phyloP scores from a whole-genome alignment of 176 grass and related monocot species.

The Saccharum spontaneum region DNA sequence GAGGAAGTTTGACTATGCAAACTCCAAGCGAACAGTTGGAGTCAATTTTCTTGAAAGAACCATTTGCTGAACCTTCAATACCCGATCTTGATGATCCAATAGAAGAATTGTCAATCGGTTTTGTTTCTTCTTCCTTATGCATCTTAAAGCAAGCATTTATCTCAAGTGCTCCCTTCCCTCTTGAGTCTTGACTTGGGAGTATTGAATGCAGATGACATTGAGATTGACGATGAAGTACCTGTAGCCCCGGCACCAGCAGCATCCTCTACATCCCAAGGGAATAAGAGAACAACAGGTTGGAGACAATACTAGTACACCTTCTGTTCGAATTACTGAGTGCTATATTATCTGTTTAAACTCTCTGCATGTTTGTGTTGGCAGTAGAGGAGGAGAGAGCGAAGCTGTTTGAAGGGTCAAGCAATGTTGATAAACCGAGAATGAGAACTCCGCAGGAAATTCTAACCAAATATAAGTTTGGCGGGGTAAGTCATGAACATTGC shows the following conservation, averaged over 20 bases:
- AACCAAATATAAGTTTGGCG: conserved; percentile 92
- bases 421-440: conserved; percentile 68
- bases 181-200: conserved; percentile 27
- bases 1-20: conserved; percentile 36
- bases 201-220: conserved; percentile 83
- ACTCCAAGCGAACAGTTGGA: conserved; percentile 53
- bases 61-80: conserved; percentile 50
- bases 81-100: conserved; percentile 35
- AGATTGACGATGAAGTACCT: conserved; percentile 74
- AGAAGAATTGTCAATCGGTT: conserved; percentile 85
- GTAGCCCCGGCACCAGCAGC: conserved; percentile 38
- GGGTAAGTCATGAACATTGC: conserved; percentile 54
- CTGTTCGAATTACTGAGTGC: background rate
- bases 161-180: conserved; percentile 27
- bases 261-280: conserved; percentile 45
- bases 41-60: conserved; percentile 62
- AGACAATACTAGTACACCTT: background rate
- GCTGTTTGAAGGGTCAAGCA: conserved; percentile 84
- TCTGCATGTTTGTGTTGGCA: conserved; percentile 30
- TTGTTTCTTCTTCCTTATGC: conserved; percentile 39
- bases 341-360: background rate
- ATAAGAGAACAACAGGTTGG: conserved; percentile 55
- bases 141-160: conserved; percentile 33
- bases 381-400: conserved; percentile 69
- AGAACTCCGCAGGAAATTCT: conserved; percentile 94